Evolutionary conservation across 2,329 filamentous ascomycete genomes (phyloP), one percentile per base, ranked within the genome.

Genomic region (Teratosphaeria zuluensis): DNA sequence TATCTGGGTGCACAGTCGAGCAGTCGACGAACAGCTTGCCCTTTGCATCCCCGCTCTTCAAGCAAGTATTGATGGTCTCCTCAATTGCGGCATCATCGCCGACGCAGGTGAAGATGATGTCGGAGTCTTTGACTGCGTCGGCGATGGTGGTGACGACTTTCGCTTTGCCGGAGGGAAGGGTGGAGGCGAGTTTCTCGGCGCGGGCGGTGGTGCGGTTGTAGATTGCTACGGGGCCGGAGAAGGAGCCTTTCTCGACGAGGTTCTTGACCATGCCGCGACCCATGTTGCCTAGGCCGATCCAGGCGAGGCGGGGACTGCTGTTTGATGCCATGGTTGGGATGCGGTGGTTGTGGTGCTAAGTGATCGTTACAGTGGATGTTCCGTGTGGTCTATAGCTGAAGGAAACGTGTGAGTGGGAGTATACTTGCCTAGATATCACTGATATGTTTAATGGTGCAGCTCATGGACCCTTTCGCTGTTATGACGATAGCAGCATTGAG

Each of bases 261-360:
- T 95, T 96, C 74, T 86, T 88, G 75, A 80, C 84, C 89, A 95
- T 95, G 63, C 87, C 90, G 52, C 64, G 77, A 88, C 90, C 91
- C 84, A 95, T 95, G 72, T 95, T 95, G 56, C 90, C 90, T 55
- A 95, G 81, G 59, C 91, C 90, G 57, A 95, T 84, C 84, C 85
- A 95, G 66, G 90, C 80, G 56, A 94, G 51, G n/a, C 68, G 67
- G 59, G 69, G 68, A 30, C 2, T n/a, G 42, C 24, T 46, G 19
- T 32, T 28, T 9, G 51, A 21, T 33, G 42, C 16, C 42, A 48
- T 48, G 42, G n/a, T 21, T 19, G 33, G 33, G 33, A 35, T 35
- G 8, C 7, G 9, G 8, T 3, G 2, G 42, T 21, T 48, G 42
- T 19, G 3, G 3, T 21, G 42, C 16, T 38, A 4, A 38, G 33